Evolutionary conservation across 768 basidiomycete species (phyloP).

Genomic region (Tricholoma sp.): DNA sequence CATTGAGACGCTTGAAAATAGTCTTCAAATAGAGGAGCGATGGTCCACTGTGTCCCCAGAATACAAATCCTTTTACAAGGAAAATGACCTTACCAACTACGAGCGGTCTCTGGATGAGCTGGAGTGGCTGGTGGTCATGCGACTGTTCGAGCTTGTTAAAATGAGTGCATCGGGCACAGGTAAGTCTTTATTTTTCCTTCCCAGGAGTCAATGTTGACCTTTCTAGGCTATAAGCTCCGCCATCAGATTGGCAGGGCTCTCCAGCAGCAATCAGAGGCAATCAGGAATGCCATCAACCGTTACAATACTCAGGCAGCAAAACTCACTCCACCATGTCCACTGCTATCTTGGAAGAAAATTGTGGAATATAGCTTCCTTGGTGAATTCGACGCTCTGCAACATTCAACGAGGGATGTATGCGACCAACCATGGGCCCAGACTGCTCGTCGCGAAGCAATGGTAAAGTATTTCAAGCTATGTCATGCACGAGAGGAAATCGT

Average conservation of each 20-base stretch:
- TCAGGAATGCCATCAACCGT: neutral
- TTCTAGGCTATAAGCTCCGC: slow-evolving; percentile 4
- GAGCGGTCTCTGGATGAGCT: neutral
- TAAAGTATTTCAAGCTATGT: slow-evolving; percentile 6
- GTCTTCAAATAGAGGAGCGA: slow-evolving; percentile 1
- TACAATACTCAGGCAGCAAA: slow-evolving; percentile 3
- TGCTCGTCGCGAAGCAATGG: slow-evolving; percentile 6
- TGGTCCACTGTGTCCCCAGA: slow-evolving; percentile 3
- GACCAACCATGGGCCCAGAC: slow-evolving; percentile 9
- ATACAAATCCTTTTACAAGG: neutral
- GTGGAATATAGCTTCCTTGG: slow-evolving; percentile 12
- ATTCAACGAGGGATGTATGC: slow-evolving; percentile 1
- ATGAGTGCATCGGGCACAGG: neutral
- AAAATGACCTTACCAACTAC: neutral
- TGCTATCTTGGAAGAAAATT: too few species aligned
- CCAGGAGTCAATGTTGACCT: too few species aligned
- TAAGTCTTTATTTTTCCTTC: neutral
- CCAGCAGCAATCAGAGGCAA: slow-evolving; percentile 4
- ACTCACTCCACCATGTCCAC: slow-evolving; percentile 4
- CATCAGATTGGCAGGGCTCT: slow-evolving; percentile 18
- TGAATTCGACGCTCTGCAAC: slow-evolving; percentile 9
- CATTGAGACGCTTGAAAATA: neutral
- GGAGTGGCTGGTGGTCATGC: neutral
- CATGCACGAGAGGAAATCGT: slow-evolving; percentile 6
- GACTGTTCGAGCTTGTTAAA: neutral